A percentile compares a stretch with the other conserved stretches of the same genome.
Evolutionary conservation across 164 flowering plant genomes (phyloP).

Genomic region (Amborella trichopoda): DNA sequence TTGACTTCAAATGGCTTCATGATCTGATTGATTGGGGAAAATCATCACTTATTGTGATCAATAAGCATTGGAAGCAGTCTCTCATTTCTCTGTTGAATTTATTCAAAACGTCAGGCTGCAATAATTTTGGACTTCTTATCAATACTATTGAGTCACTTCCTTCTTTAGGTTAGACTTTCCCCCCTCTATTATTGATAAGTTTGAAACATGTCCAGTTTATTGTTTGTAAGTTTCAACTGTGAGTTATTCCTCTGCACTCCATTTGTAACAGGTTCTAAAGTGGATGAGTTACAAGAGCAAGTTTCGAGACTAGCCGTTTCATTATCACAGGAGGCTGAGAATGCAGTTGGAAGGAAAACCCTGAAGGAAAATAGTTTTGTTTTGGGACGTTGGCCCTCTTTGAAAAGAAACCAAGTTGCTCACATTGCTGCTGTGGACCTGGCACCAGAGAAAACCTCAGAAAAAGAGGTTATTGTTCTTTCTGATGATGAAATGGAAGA

Average conservation of each 20-base stretch:
- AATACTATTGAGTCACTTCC: constrained; percentile 36
- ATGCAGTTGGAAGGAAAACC: constrained; percentile 11
- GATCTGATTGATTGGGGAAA: constrained; percentile 81
- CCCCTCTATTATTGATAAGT: too few relatives aligned
- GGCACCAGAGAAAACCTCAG: constrained; percentile 1
- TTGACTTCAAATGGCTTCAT: constrained; percentile 54
- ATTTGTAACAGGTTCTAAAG: too few relatives aligned
- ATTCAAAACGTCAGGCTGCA: constrained; percentile 25
- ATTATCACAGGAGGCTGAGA: constrained; percentile 17
- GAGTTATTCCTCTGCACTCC: too few relatives aligned
- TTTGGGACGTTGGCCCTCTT: constrained; percentile 7
- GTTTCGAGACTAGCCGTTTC: constrained; percentile 49
- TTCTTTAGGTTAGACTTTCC: constrained; percentile 37
- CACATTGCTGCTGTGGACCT: constrained; percentile 16
- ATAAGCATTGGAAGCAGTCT: constrained; percentile 69
- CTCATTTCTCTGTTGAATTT: constrained; percentile 32
- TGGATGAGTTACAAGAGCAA: constrained; percentile 47
- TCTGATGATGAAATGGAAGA: constrained; percentile 67
- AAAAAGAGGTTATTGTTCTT: constrained; percentile 29
- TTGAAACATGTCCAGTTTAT: too few relatives aligned
- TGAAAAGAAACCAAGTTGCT: constrained; percentile 18
- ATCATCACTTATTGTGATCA: constrained; percentile 47
- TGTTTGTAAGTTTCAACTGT: too few relatives aligned
- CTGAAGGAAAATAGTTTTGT: constrained; percentile 11
- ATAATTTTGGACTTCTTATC: constrained; percentile 20